Base-by-base conservation (phyloP, 345 rosid genomes). In the Anacardium occidentale region DNA sequence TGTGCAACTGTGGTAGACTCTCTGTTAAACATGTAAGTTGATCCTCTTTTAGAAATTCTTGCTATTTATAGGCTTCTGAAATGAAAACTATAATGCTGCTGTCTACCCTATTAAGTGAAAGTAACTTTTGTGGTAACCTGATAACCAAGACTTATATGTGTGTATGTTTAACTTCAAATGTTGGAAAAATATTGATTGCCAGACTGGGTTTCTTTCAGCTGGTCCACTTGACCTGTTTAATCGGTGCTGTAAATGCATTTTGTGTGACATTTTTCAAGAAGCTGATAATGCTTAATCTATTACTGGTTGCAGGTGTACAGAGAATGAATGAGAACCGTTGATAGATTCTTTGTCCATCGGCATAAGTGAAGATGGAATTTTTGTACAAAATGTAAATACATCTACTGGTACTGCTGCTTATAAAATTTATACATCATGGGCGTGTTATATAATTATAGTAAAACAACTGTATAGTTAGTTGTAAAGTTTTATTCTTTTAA, bases 331-430 rank as follows among this genome's bases (percentile, higher is more conserved):
- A 37, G 42, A 59, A 56, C 69, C 70, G 21, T 59, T 24, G 20
- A 15, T 40, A 59, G 53, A 74, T 82, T 80, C 80, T 85, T 85
- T 83, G 64, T 3, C 60, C 75, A 48, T 71, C 75, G 25, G 32
- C 42, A 37, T 37, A 75, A 56, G 66, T 58, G 58, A 57, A 61
- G 72, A 74, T 64, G 37, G 52, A 6, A 70, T 74, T 74, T 80
- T 80, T 83, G 83, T 85, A 76, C 66, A 76, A 75, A 65, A 67
- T 57, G 83, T 80, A 71, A 72, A 76, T 75, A 61, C 53, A 4
- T 24, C 29, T 48, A 11, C 56, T 58, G 78, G n/a, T n/a, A n/a
- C 37, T 57, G 48, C 24, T 32, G 40, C 40, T 37, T 37, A 24
- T 24, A 37, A 60, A 61, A 54, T 47, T 69, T 52, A 56, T 57